A percentile compares a stretch with the other conserved stretches of the same genome.
These are phyloP conservation scores for Kwoniella botswanensis DNA, from an alignment of 768 basidiomycete species.

Conservation along the genomic window DNA sequence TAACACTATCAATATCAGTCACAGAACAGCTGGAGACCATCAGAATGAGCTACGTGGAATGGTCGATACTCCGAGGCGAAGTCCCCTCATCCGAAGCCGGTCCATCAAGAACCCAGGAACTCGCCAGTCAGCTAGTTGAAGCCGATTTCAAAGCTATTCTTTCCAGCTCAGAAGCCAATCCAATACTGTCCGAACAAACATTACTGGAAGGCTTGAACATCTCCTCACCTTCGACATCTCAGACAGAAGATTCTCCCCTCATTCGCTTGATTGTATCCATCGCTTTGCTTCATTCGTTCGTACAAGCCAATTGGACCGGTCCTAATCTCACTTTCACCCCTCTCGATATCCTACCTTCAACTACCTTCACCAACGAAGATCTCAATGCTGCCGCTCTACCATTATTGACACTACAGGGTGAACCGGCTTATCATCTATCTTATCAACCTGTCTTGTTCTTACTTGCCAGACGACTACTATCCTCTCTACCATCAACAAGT, in stretches of 20 bases:
- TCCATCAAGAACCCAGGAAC: conserved; percentile 28
- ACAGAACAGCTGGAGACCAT: background rate
- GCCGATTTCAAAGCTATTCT: conserved; percentile 60
- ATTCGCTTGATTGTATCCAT: conserved; percentile 68
- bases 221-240: conserved; percentile 30
- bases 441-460: conserved; percentile 72
- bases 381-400: conserved; percentile 72
- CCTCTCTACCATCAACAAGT: conserved; percentile 61
- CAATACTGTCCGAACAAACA: conserved; percentile 57
- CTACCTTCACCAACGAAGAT: conserved; percentile 58
- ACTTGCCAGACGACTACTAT: conserved; percentile 74
- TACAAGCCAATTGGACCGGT: conserved; percentile 96
- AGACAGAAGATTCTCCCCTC: conserved; percentile 63
- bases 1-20: background rate
- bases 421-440: conserved; percentile 93
- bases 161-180: conserved; percentile 57
- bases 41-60: conserved; percentile 40
- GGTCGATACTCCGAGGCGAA: conserved; percentile 35
- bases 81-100: conserved; percentile 10
- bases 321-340: conserved; percentile 73
- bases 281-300: conserved; percentile 83
- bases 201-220: conserved; percentile 57
- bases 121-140: conserved; percentile 53
- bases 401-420: conserved; percentile 81
- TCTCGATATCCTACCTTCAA: conserved; percentile 52